These are phyloP conservation scores for Mycena filopes DNA, from an alignment of 768 basidiomycete species.

Conservation along the genomic window DNA sequence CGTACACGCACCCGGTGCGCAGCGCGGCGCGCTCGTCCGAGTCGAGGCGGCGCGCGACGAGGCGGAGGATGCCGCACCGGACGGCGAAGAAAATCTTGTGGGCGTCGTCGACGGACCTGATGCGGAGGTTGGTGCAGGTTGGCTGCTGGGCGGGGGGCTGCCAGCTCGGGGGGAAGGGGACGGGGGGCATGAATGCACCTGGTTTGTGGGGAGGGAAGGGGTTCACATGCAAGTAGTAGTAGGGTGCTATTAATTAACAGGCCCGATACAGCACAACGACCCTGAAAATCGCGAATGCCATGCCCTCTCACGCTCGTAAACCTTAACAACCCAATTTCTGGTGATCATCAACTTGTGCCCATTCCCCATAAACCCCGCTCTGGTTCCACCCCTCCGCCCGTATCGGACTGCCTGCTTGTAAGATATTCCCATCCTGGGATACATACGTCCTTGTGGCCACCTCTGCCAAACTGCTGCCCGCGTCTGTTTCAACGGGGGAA, in stretches of 20 bases:
- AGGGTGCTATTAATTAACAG: conserved; percentile 18
- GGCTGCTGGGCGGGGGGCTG: conserved; percentile 65
- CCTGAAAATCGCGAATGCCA: conserved; percentile 35
- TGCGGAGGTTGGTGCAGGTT: conserved; percentile 77
- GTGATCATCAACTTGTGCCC: not conserved
- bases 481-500: conserved; percentile 21
- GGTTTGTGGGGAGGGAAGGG: not conserved
- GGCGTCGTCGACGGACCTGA: conserved; percentile 81
- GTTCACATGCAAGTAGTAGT: conserved; percentile 27
- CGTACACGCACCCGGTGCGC: conserved; percentile 64
- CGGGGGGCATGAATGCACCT: conserved; percentile 26
- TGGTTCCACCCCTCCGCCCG: no score
- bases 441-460: not conserved
- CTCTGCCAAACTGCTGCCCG: not conserved
- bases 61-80: conserved; percentile 67
- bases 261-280: conserved; percentile 29
- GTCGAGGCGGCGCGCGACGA: conserved; percentile 82
- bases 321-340: conserved; percentile 28
- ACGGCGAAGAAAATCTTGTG: conserved; percentile 85
- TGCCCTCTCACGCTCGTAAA: conserved; percentile 28
- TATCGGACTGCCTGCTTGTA: conserved; percentile 8
- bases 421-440: no score
- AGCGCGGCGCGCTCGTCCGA: conserved; percentile 77
- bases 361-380: not conserved
- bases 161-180: conserved; percentile 4